Conservation (phyloP, 2,329 filamentous ascomycete genomes). For the Exophiala oligosperma region DNA sequence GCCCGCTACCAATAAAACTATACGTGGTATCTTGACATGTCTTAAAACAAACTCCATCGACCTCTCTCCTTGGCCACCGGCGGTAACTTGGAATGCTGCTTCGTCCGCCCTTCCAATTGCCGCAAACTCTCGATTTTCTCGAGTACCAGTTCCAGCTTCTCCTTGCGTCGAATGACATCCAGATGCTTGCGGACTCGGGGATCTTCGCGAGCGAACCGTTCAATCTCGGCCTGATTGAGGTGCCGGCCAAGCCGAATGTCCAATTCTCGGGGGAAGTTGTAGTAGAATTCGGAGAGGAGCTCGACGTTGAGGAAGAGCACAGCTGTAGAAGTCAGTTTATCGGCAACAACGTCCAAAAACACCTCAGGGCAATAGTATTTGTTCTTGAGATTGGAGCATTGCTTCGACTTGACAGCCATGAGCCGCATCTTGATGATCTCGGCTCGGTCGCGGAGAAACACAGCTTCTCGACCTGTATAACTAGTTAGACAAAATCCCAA, state of each 20-base stretch:
- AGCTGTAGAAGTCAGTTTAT: slow-evolving; percentile 90
- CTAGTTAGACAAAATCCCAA: slow-evolving; percentile 19
- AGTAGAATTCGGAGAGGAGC: slow-evolving; percentile 94
- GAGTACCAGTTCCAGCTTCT: slow-evolving; percentile 86
- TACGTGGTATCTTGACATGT: slow-evolving; percentile 10
- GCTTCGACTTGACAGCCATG: slow-evolving; percentile 82
- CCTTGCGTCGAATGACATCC: slow-evolving; percentile 88
- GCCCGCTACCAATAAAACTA: slow-evolving; percentile 15
- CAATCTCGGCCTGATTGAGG: slow-evolving; percentile 75
- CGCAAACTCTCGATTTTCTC: slow-evolving; percentile 93
- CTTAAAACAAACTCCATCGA: slow-evolving; percentile 47
- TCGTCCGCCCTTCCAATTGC: slow-evolving; percentile 75
- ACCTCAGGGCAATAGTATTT: slow-evolving; percentile 97
- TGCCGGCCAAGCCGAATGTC: slow-evolving; percentile 82
- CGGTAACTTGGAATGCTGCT: slow-evolving; percentile 37
- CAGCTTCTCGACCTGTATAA: slow-evolving; percentile 75
- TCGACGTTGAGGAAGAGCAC: slow-evolving; percentile 98
- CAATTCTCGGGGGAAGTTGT: slow-evolving; percentile 91
- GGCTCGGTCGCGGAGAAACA: slow-evolving; percentile 89
- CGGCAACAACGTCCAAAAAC: slow-evolving; percentile 95
- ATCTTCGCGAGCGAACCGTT: slow-evolving; percentile 90
- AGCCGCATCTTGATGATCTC: slow-evolving; percentile 90
- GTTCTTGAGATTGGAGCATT: slow-evolving; percentile 79
- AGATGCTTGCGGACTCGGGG: slow-evolving; percentile 85
- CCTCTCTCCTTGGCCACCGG: slow-evolving; percentile 38